Conservation (phyloP, 2,329 filamentous ascomycete genomes). For the Sordariomycetes sp. region DNA sequence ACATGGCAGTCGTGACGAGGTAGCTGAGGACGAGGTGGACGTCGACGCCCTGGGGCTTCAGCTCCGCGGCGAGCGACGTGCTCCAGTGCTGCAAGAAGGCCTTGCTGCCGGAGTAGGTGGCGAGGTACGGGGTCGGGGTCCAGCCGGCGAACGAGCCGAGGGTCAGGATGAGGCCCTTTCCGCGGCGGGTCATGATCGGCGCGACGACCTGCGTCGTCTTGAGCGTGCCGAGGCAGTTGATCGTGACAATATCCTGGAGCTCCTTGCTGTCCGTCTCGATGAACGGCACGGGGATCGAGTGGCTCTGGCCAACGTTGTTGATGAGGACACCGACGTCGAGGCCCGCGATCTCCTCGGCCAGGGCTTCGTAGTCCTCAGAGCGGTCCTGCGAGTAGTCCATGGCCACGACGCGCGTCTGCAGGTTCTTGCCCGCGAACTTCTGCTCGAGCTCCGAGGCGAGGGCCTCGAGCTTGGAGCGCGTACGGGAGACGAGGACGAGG, state of each 20-base stretch:
- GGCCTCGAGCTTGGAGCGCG: slow-evolving; percentile 75
- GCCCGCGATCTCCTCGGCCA: slow-evolving; percentile 54
- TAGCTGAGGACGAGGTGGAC: slow-evolving; percentile 90
- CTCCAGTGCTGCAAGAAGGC: slow-evolving; percentile 98
- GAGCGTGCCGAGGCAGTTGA: slow-evolving; percentile 88
- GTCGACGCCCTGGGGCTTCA: slow-evolving; percentile 67
- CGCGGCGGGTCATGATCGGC: slow-evolving; percentile 72
- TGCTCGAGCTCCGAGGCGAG: slow-evolving; percentile 63
- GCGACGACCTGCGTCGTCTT: slow-evolving; percentile 76
- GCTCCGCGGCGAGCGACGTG: slow-evolving; percentile 68
- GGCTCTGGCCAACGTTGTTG: slow-evolving; percentile 95
- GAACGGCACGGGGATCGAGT: slow-evolving; percentile 86
- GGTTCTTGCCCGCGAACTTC: slow-evolving; percentile 45
- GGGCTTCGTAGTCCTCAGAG: slow-evolving; percentile 64
- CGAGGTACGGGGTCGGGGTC: slow-evolving; percentile 80
- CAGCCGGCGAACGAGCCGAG: slow-evolving; percentile 96
- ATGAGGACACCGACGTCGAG: slow-evolving; percentile 79
- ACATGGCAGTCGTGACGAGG: slow-evolving; percentile 92
- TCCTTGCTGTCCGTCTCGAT: slow-evolving; percentile 65
- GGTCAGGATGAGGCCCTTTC: slow-evolving; percentile 79
- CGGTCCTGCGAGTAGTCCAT: slow-evolving; percentile 86
- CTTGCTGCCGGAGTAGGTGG: slow-evolving; percentile 95
- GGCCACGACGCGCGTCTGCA: slow-evolving; percentile 65
- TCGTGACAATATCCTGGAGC: slow-evolving; percentile 79
- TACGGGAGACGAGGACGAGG: slow-evolving; percentile 86